Conservation (phyloP, 371 early-diverging fungal genomes). For the Capniomyces stellatus region DNA sequence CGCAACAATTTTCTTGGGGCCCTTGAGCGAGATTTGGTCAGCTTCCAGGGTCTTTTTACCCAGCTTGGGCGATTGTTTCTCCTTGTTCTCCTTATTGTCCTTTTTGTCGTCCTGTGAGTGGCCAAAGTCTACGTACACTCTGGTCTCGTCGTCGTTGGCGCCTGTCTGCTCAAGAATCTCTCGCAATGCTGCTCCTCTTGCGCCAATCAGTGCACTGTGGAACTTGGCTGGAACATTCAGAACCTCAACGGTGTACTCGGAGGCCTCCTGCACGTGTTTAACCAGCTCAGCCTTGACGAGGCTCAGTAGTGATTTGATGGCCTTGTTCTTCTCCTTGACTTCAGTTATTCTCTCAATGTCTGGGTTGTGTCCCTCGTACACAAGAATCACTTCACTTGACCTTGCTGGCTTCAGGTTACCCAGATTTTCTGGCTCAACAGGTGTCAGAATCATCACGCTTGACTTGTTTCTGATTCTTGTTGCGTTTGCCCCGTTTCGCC, state of each 20-base stretch:
- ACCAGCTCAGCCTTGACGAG: conserved; percentile 45
- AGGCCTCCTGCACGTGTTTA: conserved; percentile 33
- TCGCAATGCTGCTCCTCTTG: conserved; percentile 45
- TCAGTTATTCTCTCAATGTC: conserved; percentile 27
- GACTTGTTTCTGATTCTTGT: conserved; percentile 6
- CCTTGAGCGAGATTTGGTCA: conserved; percentile 57
- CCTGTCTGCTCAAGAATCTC: conserved; percentile 6
- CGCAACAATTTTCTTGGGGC: conserved; percentile 56
- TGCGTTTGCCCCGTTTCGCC: conserved; percentile 60
- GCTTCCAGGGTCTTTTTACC: conserved; percentile 21
- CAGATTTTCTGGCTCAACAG: conserved; percentile 2
- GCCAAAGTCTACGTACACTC: conserved; percentile 56
- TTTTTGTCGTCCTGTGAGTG: conserved; percentile 10
- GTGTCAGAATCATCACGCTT: not conserved
- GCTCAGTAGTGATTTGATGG: conserved; percentile 42
- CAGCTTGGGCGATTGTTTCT: conserved; percentile 24
- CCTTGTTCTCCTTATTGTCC: conserved; percentile 11
- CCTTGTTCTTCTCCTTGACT: conserved; percentile 26
- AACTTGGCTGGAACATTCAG: conserved; percentile 46
- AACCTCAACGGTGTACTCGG: conserved; percentile 44
- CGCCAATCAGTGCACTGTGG: conserved; percentile 58
- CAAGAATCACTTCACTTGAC: conserved; percentile 39
- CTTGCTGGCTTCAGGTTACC: conserved; percentile 3
- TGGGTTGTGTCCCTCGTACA: conserved; percentile 38
- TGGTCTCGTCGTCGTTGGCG: conserved; percentile 28